Conservation (phyloP, 1,139 yeast genomes). For the Hyphopichia burtonii region DNA sequence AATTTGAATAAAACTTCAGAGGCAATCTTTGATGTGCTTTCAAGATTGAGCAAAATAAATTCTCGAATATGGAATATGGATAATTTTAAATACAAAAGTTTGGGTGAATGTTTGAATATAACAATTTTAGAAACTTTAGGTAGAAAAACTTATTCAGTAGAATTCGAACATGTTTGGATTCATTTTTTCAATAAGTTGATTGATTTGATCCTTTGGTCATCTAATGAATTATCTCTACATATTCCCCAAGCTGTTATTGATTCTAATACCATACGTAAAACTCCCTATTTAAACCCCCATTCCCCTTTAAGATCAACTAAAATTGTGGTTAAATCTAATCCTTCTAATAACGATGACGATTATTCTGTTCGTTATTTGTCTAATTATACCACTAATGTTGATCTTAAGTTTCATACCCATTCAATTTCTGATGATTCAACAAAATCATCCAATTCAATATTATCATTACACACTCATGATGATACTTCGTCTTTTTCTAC, state of each 20-base stretch:
- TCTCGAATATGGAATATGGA: conserved; percentile 19
- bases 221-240: background rate
- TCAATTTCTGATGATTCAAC: background rate
- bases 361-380: background rate
- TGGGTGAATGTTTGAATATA: conserved; percentile 23
- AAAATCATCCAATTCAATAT: background rate
- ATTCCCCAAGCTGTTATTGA: background rate
- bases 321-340: background rate
- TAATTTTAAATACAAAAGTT: conserved; percentile 11
- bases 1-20: conserved; percentile 8
- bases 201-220: conserved; percentile 10
- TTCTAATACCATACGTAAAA: background rate
- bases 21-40: background rate
- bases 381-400: background rate
- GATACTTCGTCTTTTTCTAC: conserved; percentile 3
- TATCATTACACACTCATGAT: background rate
- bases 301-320: background rate
- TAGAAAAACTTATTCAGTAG: conserved; percentile 9
- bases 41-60: conserved; percentile 16
- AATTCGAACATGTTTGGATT: conserved; percentile 12
- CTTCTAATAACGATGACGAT: background rate
- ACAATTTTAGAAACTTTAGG: conserved; percentile 15
- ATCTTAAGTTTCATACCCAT: background rate
- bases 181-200: conserved; percentile 17
- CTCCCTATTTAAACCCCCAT: background rate